A percentile compares a stretch with the other conserved stretches of the same genome.
Conservation (phyloP, 805 yeast species). For the Sugiyamaella qingdaonensis region DNA sequence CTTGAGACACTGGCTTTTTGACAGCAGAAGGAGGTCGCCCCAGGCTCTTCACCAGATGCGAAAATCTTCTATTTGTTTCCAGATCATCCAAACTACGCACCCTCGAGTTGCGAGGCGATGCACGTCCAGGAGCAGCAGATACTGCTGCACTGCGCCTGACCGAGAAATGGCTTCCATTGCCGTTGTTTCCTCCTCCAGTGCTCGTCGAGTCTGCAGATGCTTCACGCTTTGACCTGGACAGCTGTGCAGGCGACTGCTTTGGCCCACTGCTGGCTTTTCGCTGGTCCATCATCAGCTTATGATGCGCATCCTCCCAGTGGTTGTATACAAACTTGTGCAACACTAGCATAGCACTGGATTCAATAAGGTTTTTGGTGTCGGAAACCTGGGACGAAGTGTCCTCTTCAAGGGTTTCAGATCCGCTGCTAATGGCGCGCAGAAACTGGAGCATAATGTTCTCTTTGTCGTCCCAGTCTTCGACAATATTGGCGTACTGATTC, state of each 20-base stretch:
- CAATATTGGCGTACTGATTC: not conserved
- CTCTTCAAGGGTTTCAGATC: constrained; percentile 17
- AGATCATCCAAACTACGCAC: constrained; percentile 1
- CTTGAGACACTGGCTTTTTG: not conserved
- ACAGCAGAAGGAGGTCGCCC: constrained; percentile 17
- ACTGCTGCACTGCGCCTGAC: not conserved
- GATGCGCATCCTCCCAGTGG: constrained; percentile 41
- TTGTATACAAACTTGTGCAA: constrained; percentile 49
- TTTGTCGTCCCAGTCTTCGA: not conserved
- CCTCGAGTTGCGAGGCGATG: not conserved
- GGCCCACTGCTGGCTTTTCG: constrained; percentile 9
- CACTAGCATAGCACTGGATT: constrained; percentile 27
- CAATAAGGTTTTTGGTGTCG: constrained; percentile 8
- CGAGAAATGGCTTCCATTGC: not conserved
- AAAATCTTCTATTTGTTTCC: constrained; percentile 13
- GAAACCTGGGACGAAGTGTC: constrained; percentile 14
- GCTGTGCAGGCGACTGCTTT: not conserved
- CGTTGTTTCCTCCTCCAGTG: not conserved
- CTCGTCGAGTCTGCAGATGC: not conserved
- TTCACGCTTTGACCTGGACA: constrained; percentile 3
- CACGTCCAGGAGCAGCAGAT: not conserved
- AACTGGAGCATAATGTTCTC: constrained; percentile 1
- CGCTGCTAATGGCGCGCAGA: constrained; percentile 5
- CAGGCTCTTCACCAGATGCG: constrained; percentile 15
- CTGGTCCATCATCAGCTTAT: constrained; percentile 20